Evolutionary conservation across 192 early-diverging fungal species (phyloP).

Genomic region (Backusella luteola): DNA sequence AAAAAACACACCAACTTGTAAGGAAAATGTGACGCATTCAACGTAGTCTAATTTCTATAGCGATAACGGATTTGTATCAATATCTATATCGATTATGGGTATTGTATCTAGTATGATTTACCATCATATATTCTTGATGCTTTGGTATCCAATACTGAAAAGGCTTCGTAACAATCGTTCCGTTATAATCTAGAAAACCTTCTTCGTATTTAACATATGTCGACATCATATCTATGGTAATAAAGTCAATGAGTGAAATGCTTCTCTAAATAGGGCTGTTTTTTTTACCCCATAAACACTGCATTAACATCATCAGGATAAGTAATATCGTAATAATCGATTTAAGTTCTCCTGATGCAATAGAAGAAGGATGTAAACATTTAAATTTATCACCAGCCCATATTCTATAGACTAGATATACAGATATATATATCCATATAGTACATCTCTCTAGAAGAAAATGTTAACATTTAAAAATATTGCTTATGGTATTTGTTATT

Average conservation of each 20-base stretch:
- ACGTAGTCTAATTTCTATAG: conserved; percentile 23
- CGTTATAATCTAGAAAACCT: conserved; percentile 15
- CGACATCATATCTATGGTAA: conserved; percentile 20
- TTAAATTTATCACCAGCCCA: conserved; percentile 25
- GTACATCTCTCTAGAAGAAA: neutral
- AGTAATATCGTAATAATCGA: conserved; percentile 33
- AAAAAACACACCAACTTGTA: conserved; percentile 25
- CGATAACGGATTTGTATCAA: neutral
- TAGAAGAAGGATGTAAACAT: conserved; percentile 19
- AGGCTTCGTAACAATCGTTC: conserved; percentile 21
- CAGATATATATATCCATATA: conserved; percentile 13
- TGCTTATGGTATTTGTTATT: neutral
- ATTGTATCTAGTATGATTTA: neutral
- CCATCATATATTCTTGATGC: conserved; percentile 15
- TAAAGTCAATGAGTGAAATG: neutral
- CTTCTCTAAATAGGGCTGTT: neutral
- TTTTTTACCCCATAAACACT: conserved; percentile 26
- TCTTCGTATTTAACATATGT: conserved; percentile 33
- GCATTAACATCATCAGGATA: conserved; percentile 26
- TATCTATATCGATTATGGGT: neutral
- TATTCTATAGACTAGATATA: conserved; percentile 21
- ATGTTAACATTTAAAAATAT: neutral
- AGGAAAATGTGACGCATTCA: conserved; percentile 26
- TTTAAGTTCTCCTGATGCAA: conserved; percentile 29
- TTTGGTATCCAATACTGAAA: conserved; percentile 18